phyloP scores from a whole-genome alignment of 2,329 filamentous ascomycete genomes.

The Phialophora expanda region DNA sequence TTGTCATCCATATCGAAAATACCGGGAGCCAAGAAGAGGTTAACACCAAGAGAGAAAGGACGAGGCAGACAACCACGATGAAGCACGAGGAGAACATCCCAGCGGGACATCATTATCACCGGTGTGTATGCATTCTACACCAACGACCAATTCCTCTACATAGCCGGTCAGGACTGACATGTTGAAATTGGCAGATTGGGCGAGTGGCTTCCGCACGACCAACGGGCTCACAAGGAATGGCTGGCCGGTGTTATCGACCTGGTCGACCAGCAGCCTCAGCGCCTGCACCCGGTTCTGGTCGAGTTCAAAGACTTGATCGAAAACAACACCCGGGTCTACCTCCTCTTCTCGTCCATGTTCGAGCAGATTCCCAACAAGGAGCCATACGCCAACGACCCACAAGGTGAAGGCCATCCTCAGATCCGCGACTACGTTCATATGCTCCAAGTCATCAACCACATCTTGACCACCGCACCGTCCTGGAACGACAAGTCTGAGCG shows the following conservation, averaged over 20 bases:
- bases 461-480: conserved; percentile 48
- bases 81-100: conserved; percentile 27
- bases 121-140: background rate
- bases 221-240: conserved; percentile 67
- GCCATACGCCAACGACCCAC: conserved; percentile 65
- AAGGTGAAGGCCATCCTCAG: conserved; percentile 61
- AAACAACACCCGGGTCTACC: conserved; percentile 65
- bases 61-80: conserved; percentile 8
- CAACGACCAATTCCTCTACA: background rate
- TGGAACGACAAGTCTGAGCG: conserved; percentile 49
- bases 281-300: conserved; percentile 64
- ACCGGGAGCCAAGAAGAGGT: background rate
- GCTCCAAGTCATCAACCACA: conserved; percentile 68
- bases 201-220: conserved; percentile 68
- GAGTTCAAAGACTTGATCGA: conserved; percentile 73
- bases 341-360: conserved; percentile 72
- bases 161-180: conserved; percentile 1
- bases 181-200: conserved; percentile 46
- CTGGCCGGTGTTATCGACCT: conserved; percentile 62
- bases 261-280: conserved; percentile 57
- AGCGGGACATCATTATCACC: conserved; percentile 16
- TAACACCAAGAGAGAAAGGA: background rate
- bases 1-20: background rate
- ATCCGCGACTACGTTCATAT: conserved; percentile 71
- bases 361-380: conserved; percentile 66